Base-by-base conservation (phyloP, 2,329 filamentous ascomycete species). In the Pseudogymnoascus sp. region DNA sequence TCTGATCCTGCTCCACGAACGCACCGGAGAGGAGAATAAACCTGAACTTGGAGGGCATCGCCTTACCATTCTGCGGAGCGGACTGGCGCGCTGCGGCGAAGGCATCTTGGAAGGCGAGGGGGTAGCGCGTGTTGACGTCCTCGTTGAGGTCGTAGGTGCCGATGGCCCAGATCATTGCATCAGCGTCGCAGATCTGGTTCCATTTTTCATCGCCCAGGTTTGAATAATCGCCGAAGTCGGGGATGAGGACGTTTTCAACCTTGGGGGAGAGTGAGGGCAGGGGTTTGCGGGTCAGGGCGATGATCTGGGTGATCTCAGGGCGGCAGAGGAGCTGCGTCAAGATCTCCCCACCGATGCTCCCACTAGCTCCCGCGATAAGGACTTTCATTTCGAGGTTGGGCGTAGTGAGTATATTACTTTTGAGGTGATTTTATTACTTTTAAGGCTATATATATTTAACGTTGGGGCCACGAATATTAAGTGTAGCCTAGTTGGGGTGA, bases 21-120 rank as follows among this genome's bases (percentile, higher is more conserved):
- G 68, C 72, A 1, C 74, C 73, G 39, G 73, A 74, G 4, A 75
- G 63, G 37, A 72, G 72, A 2, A 75, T 65, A 35, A 68, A 73
- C 39, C 67, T 66, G 27, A 75, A 74, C 5, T 33, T 55, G n/a
- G 1, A 9, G 21, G 21, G 21, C 21, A 21, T 21, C 66, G 0
- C 63, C 40, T 29, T 66, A 58, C 1, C 37, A 33, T 1, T 7
- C 3, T 60, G 59, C 25, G 52, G 59, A 1, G 65, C 60, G 59
- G 65, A 60, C 40, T 68, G 15, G 5, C 66, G 63, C 25, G 62
- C 65, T 27, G 18, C 60, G 63, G 18, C 60, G 63, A 70, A 69
- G 37, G 60, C 61, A 40, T 65, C 61, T 36, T 66, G 10, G 63
- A 71, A 71, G 7, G 66, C 63, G 1, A 70, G 58, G 13, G 69